Base-by-base conservation (phyloP, 495 filamentous ascomycete species). In the Aspergillus funiculosus region DNA sequence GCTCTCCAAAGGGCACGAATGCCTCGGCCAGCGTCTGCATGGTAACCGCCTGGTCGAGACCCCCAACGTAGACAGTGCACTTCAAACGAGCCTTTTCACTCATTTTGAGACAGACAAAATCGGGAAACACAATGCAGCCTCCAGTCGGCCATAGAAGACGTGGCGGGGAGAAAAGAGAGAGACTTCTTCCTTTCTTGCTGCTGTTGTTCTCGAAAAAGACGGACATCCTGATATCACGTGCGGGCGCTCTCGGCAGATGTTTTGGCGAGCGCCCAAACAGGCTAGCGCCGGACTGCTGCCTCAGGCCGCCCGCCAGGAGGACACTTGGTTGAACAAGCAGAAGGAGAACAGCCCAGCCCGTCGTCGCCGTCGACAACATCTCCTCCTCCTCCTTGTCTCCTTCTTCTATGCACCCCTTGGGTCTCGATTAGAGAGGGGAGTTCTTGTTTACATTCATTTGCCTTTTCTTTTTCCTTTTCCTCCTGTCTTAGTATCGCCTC, bases 1-100 rank as follows among this genome's bases (percentile, higher is more conserved):
- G 86, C 58, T 95, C 89, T 52, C 92, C 92, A 58, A 99, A 99
- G 0, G 94, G 94, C 21, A 97, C 74, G 71, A 99, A 99, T 26
- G 89, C 89, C 54, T 90, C 86, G 34, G 90, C 82, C 34, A 98
- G 75, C 30, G 81, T 84, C 22, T 78, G 71, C 17, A 74, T 62
- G 9, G 82, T 89, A 34, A 94, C 87, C 18, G 80, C 73, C 46
- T 83, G 80, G 51, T 92, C 84, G 18, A 98, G 79, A 29, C 90
- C 90, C 40, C 91, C 89, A 41, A 97, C 83, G 58, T 92, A 94
- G 50, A 98, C 71, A 22, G 92, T 98, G 55, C 61, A 68, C 57
- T 94, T 95, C 57, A 94, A 78, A 40, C 92, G 85, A 24, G 90
- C 73, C 10, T 79, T 71, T 69, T 92, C 87, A 39, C 83, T 82